Evolutionary conservation across 1,139 yeast genomes (phyloP), one percentile per base, ranked within the genome.

Genomic region (Torulaspora pretoriensis): DNA sequence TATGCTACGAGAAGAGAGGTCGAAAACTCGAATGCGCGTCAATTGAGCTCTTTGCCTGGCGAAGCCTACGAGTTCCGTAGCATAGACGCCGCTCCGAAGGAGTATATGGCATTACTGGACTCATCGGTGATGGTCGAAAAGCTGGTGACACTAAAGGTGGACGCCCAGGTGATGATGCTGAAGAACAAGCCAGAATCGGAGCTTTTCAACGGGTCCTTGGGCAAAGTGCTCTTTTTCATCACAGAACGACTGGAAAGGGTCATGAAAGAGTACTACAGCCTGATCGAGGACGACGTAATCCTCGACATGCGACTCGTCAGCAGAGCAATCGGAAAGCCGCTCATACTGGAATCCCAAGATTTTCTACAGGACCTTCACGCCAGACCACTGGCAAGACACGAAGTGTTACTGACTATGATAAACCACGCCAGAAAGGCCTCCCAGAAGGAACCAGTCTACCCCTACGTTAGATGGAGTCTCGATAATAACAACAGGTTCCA

Each of bases 151-250:
- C 69, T 92, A 56, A 90, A 89, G 57, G 78, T 76, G 44, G 87
- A 86, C 43, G 95, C 97, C 0, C 98, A 92, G 65, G 98, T 92
- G 0, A 90, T 92, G 97, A 82, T 94, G 75, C 73, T 92, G 52
- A 92, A 90, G 63, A 94, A 92, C 61, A 75, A 81, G 46, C 96
- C 89, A 56, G 92, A 83, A 36, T 77, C 83, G 1, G 60, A 58
- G 24, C 70, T 92, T 35, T 97, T 94, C 17, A 92, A 92, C 64
- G 98, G 99, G 0, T 80, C 96, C 0, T 70, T 92, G 40, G 99
- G 99, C 0, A 81, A 74, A 45, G 89, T 92, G 1, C 47, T 69
- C 6, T 63, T 65, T 26, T 70, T 70, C 48, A 50, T 65, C 8
- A 59, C 71, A 0, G 50, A 50, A 16, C 43, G 50, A 1, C 35